phyloP scores from a whole-genome alignment of 768 basidiomycete species.

The Leucogyrophana mollusca region DNA sequence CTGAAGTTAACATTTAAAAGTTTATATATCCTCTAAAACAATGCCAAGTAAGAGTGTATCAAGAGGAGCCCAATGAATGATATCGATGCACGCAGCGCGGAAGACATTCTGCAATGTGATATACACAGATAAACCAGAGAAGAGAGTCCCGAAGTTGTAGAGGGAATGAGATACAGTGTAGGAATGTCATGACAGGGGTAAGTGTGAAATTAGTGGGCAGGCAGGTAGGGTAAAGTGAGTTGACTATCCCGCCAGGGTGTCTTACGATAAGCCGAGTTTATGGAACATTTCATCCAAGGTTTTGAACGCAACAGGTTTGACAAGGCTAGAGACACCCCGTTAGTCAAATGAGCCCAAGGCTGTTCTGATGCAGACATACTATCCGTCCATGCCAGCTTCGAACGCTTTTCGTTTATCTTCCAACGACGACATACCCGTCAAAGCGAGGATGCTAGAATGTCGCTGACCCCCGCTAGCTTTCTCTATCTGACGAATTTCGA shows the following conservation, averaged over 20 bases:
- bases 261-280: constrained; percentile 56
- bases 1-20: too few species aligned
- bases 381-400: constrained; percentile 92
- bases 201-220: neutral
- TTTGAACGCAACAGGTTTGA: constrained; percentile 95
- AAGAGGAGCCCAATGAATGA: too few species aligned
- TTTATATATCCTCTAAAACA: too few species aligned
- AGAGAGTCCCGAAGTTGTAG: too few species aligned
- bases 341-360: neutral
- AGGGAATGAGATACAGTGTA: too few species aligned
- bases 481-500: constrained; percentile 79
- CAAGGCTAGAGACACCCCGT: constrained; percentile 51
- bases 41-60: too few species aligned
- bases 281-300: constrained; percentile 83
- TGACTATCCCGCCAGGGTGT: neutral
- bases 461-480: constrained; percentile 29
- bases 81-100: too few species aligned
- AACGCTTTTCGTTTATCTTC: constrained; percentile 93
- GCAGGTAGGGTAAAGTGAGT: constrained; percentile 1
- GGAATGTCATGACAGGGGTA: too few species aligned
- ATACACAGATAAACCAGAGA: too few species aligned
- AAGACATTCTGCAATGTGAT: too few species aligned
- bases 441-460: constrained; percentile 68
- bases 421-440: constrained; percentile 91
- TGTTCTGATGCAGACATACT: constrained; percentile 53